phyloP scores from a whole-genome alignment of 495 filamentous ascomycete genomes.

The Lepraria neglecta region DNA sequence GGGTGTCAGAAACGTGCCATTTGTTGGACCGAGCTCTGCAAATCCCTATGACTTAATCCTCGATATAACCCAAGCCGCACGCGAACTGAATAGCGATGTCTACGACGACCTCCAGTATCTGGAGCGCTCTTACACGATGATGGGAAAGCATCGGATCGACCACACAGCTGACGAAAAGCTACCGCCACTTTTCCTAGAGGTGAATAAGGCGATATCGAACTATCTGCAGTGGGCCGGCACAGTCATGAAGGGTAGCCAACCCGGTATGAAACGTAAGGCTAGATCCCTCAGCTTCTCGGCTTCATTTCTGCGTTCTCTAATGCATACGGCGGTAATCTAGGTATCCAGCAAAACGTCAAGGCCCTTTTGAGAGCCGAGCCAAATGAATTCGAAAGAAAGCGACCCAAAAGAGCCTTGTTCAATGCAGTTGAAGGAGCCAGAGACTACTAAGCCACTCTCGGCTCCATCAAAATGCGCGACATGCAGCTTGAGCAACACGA shows the following conservation, averaged over 20 bases:
- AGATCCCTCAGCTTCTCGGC: too few relatives aligned
- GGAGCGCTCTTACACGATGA: conserved; percentile 3
- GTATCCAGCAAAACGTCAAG: not conserved
- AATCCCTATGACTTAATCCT: not conserved
- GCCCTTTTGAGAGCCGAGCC: not conserved
- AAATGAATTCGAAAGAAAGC: conserved; percentile 4
- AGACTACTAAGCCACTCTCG: not conserved
- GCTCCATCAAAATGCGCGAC: not conserved
- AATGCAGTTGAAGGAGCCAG: not conserved
- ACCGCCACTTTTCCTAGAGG: not conserved
- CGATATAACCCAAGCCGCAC: not conserved
- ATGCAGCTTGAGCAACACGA: conserved; percentile 3
- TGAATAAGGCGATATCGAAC: not conserved
- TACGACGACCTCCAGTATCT: conserved; percentile 11
- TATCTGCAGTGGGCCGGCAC: not conserved
- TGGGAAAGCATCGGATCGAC: conserved; percentile 1
- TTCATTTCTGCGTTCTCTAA: too few relatives aligned
- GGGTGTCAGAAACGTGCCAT: not conserved
- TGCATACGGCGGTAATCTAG: not conserved
- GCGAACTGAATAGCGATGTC: not conserved
- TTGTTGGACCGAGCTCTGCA: too few relatives aligned
- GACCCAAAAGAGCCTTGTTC: not conserved
- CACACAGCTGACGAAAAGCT: not conserved
- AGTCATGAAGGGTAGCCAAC: not conserved
- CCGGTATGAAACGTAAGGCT: not conserved